Conservation (phyloP, 2,329 filamentous ascomycete species). For the Colletotrichum costaricense region DNA sequence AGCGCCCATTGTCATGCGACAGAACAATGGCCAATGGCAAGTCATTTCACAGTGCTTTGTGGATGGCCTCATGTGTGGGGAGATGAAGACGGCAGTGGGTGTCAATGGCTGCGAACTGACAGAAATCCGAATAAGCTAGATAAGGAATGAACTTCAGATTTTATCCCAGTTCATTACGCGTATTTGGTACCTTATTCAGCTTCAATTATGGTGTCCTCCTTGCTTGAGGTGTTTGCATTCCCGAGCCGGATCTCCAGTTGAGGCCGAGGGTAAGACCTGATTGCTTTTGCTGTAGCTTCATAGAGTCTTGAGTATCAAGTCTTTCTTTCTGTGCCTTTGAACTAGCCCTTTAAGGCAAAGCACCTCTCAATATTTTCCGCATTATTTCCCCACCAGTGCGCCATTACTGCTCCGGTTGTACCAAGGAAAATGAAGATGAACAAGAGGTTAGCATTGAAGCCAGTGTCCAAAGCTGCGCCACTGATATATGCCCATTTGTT, state of each 20-base stretch:
- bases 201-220: not conserved
- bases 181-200: not conserved
- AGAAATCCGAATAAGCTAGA: not conserved
- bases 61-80: conserved; percentile 21
- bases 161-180: not conserved
- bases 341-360: conserved; percentile 57
- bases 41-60: conserved; percentile 25
- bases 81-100: not conserved
- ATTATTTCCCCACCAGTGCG: conserved; percentile 73
- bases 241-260: not conserved
- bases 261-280: not conserved
- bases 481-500: conserved; percentile 70
- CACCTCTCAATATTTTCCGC: conserved; percentile 66
- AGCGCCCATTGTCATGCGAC: conserved; percentile 15
- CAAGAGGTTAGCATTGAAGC: conserved; percentile 71
- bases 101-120: not conserved
- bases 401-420: conserved; percentile 67
- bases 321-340: not conserved
- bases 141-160: not conserved
- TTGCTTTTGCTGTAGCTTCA: not conserved
- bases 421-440: conserved; percentile 70
- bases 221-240: not conserved
- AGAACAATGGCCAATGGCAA: not conserved
- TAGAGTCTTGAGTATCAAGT: not conserved
- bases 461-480: conserved; percentile 71